A percentile compares a stretch with the other conserved stretches of the same genome.
These are phyloP conservation scores for Ustilago tritici DNA, from an alignment of 1,284 basidiomycete genomes.

Conservation along the genomic window DNA sequence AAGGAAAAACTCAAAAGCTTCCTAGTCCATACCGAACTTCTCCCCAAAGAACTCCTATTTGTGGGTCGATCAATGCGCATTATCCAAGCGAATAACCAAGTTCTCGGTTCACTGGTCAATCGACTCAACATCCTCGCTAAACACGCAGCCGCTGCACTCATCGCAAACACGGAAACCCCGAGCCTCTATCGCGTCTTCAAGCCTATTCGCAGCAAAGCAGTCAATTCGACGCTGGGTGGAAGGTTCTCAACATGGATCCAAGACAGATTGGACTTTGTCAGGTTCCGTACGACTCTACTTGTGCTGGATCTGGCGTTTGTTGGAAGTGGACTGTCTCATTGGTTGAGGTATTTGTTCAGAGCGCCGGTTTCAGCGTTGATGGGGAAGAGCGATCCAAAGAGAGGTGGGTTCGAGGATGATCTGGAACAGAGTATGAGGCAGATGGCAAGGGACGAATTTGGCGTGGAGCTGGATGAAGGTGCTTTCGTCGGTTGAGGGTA, in stretches of 20 bases:
- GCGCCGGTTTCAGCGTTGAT: slow-evolving; percentile 29
- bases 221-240: slow-evolving; percentile 9
- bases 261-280: slow-evolving; percentile 51
- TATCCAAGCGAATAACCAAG: slow-evolving; percentile 64
- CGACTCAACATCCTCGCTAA: slow-evolving; percentile 65
- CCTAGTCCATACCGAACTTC: slow-evolving; percentile 59
- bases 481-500: slow-evolving; percentile 50
- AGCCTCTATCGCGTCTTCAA: slow-evolving; percentile 50
- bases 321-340: slow-evolving; percentile 40
- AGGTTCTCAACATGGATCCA: slow-evolving; percentile 46
- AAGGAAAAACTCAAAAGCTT: slow-evolving; percentile 61
- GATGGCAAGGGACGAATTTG: slow-evolving; percentile 60
- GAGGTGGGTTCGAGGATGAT: slow-evolving; percentile 63
- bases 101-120: slow-evolving; percentile 64
- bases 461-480: slow-evolving; percentile 59
- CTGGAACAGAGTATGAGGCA: slow-evolving; percentile 60
- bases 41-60: slow-evolving; percentile 65
- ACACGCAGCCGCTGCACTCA: slow-evolving; percentile 59
- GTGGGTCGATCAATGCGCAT: slow-evolving; percentile 61
- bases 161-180: slow-evolving; percentile 43
- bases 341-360: slow-evolving; percentile 40
- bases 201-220: slow-evolving; percentile 9
- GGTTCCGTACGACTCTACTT: slow-evolving; percentile 55
- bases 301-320: slow-evolving; percentile 57
- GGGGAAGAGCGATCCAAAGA: slow-evolving; percentile 32